Evolutionary conservation across 768 basidiomycete species (phyloP), one percentile per base, ranked within the genome.

Genomic region (Tubosaeta sp.): DNA sequence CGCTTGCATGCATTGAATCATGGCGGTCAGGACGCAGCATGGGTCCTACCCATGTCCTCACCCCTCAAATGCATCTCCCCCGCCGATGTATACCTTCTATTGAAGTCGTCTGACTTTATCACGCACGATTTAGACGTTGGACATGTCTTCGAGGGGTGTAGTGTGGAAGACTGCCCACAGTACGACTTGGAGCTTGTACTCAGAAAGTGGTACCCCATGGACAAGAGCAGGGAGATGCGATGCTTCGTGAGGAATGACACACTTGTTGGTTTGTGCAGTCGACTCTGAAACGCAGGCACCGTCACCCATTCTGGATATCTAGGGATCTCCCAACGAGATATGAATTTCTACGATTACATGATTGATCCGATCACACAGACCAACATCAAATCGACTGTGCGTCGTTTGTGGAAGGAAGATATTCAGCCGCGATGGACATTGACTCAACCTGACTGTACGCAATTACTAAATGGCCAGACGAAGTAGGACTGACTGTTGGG

Each of bases 31-130:
- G 95, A 98, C 60, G 92, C 94, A 29, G 80, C 88, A 5, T 97
- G 94, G 91, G 80, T 97, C 47, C 75, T 95, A 5, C 88, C 93
- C 2, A 77, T 85, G 35, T 87, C 86, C 0, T 83, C 88, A 0
- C 91, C 91, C 5, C 74, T 97, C 39, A 88, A 87, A 71, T 97
- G 95, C 71, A 86, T 83, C 4, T 82, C 84, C 2, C 92, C 93
- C 0, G 82, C 89, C 1, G 95, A 98, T 58, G 86, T 97, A 31
- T 97, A 95, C 68, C 76, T 95, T 50, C 73, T 95, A 0, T 79
- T 98, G 56, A 97, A 98, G 67, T 91, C 92, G 0, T 94, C 91
- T 31, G 91, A 95, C 67, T 95, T 95, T 58, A 75, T 93, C 50
- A 77, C 80, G 2, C 91, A 97, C 59, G 94, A 93, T 63, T 68